Base-by-base conservation (phyloP, 1,139 yeast species). In the Pneumocystis carinii region DNA sequence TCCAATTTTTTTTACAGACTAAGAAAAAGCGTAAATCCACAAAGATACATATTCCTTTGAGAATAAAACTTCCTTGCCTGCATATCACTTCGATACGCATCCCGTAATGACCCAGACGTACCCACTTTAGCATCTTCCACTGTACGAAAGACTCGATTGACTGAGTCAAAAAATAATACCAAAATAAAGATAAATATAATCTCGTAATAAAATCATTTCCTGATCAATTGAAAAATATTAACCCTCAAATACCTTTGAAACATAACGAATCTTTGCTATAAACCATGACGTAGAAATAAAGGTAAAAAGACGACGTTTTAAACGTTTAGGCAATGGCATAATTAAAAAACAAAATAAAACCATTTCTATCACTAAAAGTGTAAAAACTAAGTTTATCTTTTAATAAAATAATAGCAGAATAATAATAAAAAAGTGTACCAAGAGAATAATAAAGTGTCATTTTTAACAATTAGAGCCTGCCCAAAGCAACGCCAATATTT, bases 11-110 rank as follows among this genome's bases (percentile, higher is more conserved):
- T 36, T 57, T 39, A 57, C 59, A 57, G 29, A 24, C 59, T 57
- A 72, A 92, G 78, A 74, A 94, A 94, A 74, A 94, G 80, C 2
- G 97, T 90, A 76, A 90, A 90, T 1, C 99, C 99, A 70, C 97
- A 89, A 66, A 94, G 81, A 72, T 94, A 94, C 87, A 90, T 85
- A 78, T 94, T 94, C 77, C 99, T 84, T 77, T 94, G 98, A 27
- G 97, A 89, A 72, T 90, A 90, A 75, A 94, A 94, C 72, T 90
- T 81, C 75, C 97, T 83, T 29, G 97, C 90, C 74, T 86, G 94
- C 66, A 86, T 78, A 70, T 89, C 96, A 8, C 89, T 77, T 64
- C 95, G 79, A 70, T 87, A 90, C 8, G 69, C 67, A 32, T 75
- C 69, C 32, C 72, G 68, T 61, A 67, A 60, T 60, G 63, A 59